phyloP scores from a whole-genome alignment of 257 asterid genomes.

The Petunia axillaris region DNA sequence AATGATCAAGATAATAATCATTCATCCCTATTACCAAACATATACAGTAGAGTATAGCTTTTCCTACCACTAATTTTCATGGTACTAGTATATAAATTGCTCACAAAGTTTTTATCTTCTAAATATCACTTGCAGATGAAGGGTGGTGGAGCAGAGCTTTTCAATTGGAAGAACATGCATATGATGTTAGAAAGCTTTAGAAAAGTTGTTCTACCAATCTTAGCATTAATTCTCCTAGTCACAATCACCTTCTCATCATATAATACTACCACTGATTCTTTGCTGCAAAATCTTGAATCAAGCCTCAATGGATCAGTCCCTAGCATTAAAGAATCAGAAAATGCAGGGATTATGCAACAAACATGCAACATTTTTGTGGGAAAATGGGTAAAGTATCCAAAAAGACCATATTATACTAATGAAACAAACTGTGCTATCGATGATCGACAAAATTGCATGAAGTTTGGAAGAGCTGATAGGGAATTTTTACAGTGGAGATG shows the following conservation, averaged over 20 bases:
- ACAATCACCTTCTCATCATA: too few species aligned
- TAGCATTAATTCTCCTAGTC: too few species aligned
- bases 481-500: constrained; percentile 33
- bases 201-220: too few species aligned
- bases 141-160: background rate
- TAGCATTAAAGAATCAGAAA: too few species aligned
- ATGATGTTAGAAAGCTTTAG: background rate
- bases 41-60: too few species aligned
- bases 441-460: constrained; percentile 31
- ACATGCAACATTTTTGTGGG: background rate
- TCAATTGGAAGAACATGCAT: constrained; percentile 14
- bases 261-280: background rate
- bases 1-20: too few species aligned
- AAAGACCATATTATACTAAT: constrained; percentile 24
- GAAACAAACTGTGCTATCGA: constrained; percentile 26
- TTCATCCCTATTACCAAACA: too few species aligned
- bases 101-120: too few species aligned
- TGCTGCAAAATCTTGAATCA: background rate
- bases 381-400: constrained; percentile 22
- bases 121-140: background rate
- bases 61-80: too few species aligned
- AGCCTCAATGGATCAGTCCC: background rate
- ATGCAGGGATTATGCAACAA: too few species aligned
- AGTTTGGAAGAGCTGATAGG: background rate
- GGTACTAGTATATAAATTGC: too few species aligned